Percentiles rank a stretch among this genome's conserved stretches.
Evolutionary conservation across 352 stramenopile species (phyloP).

Genomic region (Chrysophaeum taylorii): DNA sequence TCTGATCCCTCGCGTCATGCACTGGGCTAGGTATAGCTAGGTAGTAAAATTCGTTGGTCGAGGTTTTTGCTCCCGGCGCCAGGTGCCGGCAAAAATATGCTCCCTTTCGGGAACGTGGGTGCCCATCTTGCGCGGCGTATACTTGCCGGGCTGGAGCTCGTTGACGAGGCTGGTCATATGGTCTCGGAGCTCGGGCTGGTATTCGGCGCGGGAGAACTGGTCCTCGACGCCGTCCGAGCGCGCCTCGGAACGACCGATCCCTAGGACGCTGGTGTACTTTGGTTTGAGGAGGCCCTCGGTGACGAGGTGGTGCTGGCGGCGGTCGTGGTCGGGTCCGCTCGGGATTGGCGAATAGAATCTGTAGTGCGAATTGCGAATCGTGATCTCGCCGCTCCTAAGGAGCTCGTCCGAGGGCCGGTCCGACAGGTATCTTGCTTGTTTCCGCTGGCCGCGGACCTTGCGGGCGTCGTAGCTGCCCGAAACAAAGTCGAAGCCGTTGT

Average conservation of each 20-base stretch:
- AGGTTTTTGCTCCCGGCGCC: too few species aligned
- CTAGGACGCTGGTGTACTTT: conserved; percentile 31
- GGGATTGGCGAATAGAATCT: conserved; percentile 20
- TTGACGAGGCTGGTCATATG: too few species aligned
- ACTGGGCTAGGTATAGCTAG: too few species aligned
- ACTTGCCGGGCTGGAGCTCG: too few species aligned
- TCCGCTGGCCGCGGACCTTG: not conserved
- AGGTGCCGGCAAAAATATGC: too few species aligned
- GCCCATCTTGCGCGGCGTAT: too few species aligned
- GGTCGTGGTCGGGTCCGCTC: conserved; percentile 30
- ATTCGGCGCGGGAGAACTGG: conserved; percentile 30
- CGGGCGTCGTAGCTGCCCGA: not conserved
- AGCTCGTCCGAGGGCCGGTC: conserved; percentile 8
- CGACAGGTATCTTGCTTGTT: conserved; percentile 7
- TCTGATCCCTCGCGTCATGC: too few species aligned
- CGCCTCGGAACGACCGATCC: conserved; percentile 30
- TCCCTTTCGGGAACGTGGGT: too few species aligned
- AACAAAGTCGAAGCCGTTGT: conserved; percentile 13
- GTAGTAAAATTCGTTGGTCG: too few species aligned
- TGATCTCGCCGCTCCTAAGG: conserved; percentile 19
- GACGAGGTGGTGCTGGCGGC: conserved; percentile 29
- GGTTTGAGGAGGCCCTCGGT: conserved; percentile 32
- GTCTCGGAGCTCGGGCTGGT: conserved; percentile 26
- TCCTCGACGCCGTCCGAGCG: conserved; percentile 33
- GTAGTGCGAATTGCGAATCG: conserved; percentile 16